Percentiles rank a stretch among this genome's conserved stretches.
phyloP scores from a whole-genome alignment of 768 basidiomycete species.

The Cyathus striatus region DNA sequence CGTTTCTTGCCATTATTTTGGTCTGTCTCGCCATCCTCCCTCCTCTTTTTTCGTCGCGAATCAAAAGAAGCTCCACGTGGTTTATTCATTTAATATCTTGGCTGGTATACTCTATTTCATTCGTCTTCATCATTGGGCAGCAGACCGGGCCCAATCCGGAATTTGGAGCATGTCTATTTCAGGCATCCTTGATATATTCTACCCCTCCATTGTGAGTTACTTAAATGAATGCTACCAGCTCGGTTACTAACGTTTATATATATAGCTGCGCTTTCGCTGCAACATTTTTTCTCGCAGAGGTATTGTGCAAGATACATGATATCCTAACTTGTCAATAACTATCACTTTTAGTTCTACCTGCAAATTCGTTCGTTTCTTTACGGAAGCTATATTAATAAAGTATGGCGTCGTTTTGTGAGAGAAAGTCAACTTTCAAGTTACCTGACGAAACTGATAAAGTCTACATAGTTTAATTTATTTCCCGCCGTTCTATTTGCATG shows the following conservation, averaged over 20 bases:
- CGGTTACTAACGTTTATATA: neutral
- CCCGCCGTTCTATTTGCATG: neutral
- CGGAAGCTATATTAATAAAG: neutral
- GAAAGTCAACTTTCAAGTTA: neutral
- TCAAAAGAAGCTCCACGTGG: conserved; percentile 9
- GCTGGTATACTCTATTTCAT: conserved; percentile 16
- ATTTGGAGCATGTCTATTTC: conserved; percentile 15
- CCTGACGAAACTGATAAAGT: neutral
- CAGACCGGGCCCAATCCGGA: conserved; percentile 15
- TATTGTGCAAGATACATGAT: neutral
- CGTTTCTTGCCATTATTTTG: neutral
- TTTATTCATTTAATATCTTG: conserved; percentile 14
- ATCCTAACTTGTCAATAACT: neutral
- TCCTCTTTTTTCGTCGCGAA: conserved; percentile 1
- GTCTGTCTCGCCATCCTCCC: conserved; percentile 1
- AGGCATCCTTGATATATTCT: conserved; percentile 20
- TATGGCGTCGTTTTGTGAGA: neutral
- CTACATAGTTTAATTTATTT: neutral
- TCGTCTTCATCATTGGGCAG: conserved; percentile 14
- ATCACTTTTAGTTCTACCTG: neutral
- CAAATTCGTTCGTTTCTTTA: conserved; percentile 2
- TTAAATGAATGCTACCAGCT: neutral
- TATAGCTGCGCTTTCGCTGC: neutral
- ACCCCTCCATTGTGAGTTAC: conserved; percentile 14
- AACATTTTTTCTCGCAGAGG: neutral